These are phyloP conservation scores for Erythrophleum ivorense DNA, from an alignment of 331 rosid species.

Conservation along the genomic window DNA sequence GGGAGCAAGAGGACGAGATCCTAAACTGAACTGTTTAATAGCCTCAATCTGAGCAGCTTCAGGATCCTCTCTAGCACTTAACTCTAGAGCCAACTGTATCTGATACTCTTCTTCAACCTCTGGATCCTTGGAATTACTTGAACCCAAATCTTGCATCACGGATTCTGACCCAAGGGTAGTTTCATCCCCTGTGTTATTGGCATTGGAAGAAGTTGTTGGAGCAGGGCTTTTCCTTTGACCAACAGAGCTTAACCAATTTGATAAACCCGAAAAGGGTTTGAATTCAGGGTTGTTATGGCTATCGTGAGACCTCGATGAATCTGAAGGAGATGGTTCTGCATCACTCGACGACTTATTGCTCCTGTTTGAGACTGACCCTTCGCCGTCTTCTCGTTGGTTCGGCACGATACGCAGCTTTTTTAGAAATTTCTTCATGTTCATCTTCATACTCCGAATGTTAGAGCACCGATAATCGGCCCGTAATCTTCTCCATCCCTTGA, in stretches of 20 bases:
- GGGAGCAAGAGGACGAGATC: conserved; percentile 81
- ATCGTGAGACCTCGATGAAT: conserved; percentile 54
- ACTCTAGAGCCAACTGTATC: conserved; percentile 84
- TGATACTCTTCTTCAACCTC: conserved; percentile 88
- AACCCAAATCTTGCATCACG: too few species aligned
- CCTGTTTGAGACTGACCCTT: conserved; percentile 66
- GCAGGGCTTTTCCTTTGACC: conserved; percentile 59
- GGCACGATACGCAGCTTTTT: conserved; percentile 90
- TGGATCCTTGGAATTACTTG: too few species aligned
- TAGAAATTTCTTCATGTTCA: conserved; percentile 93
- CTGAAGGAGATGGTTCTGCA: conserved; percentile 58
- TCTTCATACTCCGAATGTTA: too few species aligned
- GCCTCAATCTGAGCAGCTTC: conserved; percentile 98
- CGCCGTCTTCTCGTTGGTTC: conserved; percentile 64
- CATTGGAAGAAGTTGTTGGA: conserved; percentile 63
- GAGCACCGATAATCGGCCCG: too few species aligned
- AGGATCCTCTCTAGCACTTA: conserved; percentile 96
- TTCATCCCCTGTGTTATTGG: too few species aligned
- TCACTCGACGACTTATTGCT: conserved; percentile 55
- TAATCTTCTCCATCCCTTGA: too few species aligned
- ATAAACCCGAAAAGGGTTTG: conserved; percentile 57
- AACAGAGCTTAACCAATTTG: conserved; percentile 79
- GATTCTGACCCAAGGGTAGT: too few species aligned
- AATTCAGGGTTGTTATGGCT: conserved; percentile 54
- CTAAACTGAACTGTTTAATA: conserved; percentile 94